phyloP scores from a whole-genome alignment of 75 land plant genomes.

The Cryptomeria japonica region DNA sequence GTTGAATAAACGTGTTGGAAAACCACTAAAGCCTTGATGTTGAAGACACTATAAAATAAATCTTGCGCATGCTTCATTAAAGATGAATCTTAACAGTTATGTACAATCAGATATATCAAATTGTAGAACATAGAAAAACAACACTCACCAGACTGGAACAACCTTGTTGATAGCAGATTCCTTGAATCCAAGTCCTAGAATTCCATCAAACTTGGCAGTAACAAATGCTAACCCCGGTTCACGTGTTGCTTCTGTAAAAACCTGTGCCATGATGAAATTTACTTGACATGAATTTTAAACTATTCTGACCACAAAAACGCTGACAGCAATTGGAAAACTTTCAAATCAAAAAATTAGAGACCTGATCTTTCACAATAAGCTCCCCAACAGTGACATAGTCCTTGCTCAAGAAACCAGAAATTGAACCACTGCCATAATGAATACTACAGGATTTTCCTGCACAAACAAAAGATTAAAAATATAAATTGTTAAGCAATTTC shows the following conservation, averaged over 20 bases:
- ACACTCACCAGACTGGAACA: slow-evolving; percentile 72
- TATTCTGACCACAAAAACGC: neutral
- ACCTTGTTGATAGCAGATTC: slow-evolving; percentile 73
- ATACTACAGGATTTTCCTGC: slow-evolving; percentile 67
- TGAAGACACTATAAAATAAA: neutral
- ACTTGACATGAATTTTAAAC: neutral
- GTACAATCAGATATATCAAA: neutral
- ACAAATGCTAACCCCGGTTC: slow-evolving; percentile 76
- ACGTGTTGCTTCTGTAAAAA: slow-evolving; percentile 81
- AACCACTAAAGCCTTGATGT: neutral
- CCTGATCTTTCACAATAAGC: slow-evolving; percentile 70
- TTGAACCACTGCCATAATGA: slow-evolving; percentile 77
- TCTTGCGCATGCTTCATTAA: neutral
- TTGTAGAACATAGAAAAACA: neutral
- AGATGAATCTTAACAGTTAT: neutral
- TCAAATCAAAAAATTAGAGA: slow-evolving; percentile 2
- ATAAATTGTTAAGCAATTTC: neutral
- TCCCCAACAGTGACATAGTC: slow-evolving; percentile 75
- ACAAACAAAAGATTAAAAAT: slow-evolving; percentile 11
- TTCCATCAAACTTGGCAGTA: slow-evolving; percentile 90
- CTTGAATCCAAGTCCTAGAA: slow-evolving; percentile 92
- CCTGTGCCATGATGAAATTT: slow-evolving; percentile 32
- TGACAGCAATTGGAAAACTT: neutral
- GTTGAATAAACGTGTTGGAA: neutral
- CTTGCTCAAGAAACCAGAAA: slow-evolving; percentile 72